phyloP scores from a whole-genome alignment of 176 grass and related monocot genomes.

The Carex cristatella region DNA sequence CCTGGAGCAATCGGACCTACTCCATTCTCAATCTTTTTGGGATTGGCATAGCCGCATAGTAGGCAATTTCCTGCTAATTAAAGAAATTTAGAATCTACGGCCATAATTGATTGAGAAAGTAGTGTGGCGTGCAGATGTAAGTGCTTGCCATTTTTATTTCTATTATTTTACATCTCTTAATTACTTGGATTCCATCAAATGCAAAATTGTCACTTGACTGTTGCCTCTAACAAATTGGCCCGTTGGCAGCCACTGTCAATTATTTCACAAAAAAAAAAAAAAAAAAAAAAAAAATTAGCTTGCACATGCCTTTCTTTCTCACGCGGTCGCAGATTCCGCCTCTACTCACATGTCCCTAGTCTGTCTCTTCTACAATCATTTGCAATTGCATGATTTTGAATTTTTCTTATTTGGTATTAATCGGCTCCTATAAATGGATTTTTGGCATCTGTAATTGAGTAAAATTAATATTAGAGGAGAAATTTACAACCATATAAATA shows the following conservation, averaged over 20 bases:
- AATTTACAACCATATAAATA: no score
- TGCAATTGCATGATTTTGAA: background rate
- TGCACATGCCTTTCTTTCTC: conserved; percentile 16
- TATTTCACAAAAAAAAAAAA: no score
- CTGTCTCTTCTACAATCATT: background rate
- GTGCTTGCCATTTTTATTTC: background rate
- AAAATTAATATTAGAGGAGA: no score
- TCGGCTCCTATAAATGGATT: background rate
- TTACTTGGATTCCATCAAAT: background rate
- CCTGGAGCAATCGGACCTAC: no score
- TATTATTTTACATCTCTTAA: background rate
- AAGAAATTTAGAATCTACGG: background rate
- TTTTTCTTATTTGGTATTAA: background rate
- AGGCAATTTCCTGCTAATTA: no score
- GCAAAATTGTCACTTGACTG: background rate
- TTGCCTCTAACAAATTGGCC: background rate
- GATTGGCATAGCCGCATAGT: no score
- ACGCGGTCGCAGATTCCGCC: background rate
- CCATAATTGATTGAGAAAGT: background rate
- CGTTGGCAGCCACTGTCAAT: no score
- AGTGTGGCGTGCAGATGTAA: background rate
- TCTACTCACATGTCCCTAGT: background rate
- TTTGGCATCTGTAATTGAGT: background rate
- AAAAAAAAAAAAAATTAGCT: background rate
- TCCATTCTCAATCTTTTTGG: no score